These are phyloP conservation scores for Suhomyces sp. DNA, from an alignment of 805 yeast species.

Conservation along the genomic window DNA sequence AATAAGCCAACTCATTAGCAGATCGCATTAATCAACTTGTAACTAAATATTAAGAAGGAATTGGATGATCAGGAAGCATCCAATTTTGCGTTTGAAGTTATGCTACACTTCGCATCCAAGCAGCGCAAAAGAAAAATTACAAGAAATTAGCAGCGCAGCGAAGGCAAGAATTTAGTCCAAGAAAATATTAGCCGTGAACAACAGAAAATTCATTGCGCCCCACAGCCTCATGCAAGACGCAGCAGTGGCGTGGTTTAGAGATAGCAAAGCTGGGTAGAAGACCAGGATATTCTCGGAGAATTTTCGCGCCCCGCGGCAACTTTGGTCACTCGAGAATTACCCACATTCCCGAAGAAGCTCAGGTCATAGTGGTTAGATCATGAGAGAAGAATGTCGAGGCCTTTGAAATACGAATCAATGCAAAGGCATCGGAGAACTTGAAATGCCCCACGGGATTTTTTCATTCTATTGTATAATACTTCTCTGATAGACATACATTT, in stretches of 20 bases:
- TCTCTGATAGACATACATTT: neutral
- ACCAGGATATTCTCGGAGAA: neutral
- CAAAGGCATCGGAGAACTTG: neutral
- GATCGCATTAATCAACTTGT: neutral
- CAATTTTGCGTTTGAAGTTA: neutral
- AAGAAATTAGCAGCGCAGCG: neutral
- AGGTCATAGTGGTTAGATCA: neutral
- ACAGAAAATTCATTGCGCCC: neutral
- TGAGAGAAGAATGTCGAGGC: neutral
- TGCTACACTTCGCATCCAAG: neutral
- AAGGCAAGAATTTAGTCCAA: neutral
- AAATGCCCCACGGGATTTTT: neutral
- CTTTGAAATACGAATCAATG: neutral
- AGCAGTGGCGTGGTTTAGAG: neutral
- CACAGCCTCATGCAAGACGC: neutral
- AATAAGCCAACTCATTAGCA: neutral
- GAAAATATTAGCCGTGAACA: neutral
- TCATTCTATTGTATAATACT: neutral
- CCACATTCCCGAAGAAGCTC: neutral
- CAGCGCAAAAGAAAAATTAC: neutral
- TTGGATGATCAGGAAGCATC: neutral
- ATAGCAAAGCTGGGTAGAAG: neutral
- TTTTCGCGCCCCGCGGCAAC: neutral
- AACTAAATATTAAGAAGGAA: neutral
- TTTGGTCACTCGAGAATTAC: neutral